These are phyloP conservation scores for Effrenium voratum DNA, from an alignment of 73 alveolate genomes.

Conservation along the genomic window DNA sequence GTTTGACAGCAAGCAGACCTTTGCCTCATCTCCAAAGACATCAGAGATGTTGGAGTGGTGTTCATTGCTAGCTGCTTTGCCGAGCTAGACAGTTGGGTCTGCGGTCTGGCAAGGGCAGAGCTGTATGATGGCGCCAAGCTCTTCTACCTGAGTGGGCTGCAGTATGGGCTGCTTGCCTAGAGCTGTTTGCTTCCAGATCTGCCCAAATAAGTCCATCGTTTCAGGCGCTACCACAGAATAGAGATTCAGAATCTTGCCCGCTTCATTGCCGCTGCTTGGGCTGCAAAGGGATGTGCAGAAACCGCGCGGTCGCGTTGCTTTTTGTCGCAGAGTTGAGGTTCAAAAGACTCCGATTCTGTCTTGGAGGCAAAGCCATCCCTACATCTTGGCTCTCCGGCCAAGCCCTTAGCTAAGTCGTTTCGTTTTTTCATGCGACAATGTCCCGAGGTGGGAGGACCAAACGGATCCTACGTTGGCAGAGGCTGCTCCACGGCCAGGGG, in stretches of 20 bases:
- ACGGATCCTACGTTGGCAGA: constrained; percentile 54
- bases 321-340: neutral
- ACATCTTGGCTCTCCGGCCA: constrained; percentile 43
- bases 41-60: too few relatives aligned
- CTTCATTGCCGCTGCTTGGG: constrained; percentile 95
- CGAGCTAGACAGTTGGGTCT: too few relatives aligned
- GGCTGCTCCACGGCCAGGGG: constrained; percentile 36
- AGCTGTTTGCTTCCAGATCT: neutral
- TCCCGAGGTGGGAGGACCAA: constrained; percentile 75
- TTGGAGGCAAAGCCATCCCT: constrained; percentile 90
- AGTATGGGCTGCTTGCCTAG: constrained; percentile 95
- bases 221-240: constrained; percentile 91
- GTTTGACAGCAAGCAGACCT: too few relatives aligned
- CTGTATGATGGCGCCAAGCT: constrained; percentile 99
- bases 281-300: neutral
- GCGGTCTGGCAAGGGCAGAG: constrained; percentile 96
- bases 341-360: constrained; percentile 62
- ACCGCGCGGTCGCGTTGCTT: neutral
- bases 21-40: too few relatives aligned
- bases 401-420: neutral
- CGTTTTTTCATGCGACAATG: neutral
- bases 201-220: constrained; percentile 63
- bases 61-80: too few relatives aligned
- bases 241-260: constrained; percentile 98
- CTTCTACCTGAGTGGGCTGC: constrained; percentile 98